These are phyloP conservation scores for Cymbopogon flexuosus DNA, from an alignment of 202 grass and related monocot species.

Conservation along the genomic window DNA sequence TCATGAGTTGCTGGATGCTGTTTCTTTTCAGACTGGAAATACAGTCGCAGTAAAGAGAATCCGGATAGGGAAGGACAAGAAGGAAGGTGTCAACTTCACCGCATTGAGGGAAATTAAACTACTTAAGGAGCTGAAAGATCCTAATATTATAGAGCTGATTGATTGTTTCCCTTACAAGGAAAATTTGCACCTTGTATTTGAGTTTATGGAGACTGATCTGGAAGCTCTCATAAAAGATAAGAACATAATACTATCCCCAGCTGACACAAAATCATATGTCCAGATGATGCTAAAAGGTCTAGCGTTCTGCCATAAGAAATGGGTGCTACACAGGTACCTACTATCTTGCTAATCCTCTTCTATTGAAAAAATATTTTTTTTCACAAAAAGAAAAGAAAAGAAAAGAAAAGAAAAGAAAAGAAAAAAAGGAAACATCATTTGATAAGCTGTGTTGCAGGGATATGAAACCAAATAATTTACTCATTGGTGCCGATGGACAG, in stretches of 20 bases:
- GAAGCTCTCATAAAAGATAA: slow-evolving; percentile 93
- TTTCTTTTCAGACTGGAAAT: slow-evolving; percentile 66
- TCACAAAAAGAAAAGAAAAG: too few relatives aligned
- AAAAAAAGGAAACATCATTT: too few relatives aligned
- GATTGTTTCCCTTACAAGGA: slow-evolving; percentile 92
- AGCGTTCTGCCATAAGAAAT: slow-evolving; percentile 88
- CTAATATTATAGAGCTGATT: slow-evolving; percentile 92
- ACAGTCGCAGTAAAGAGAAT: slow-evolving; percentile 94
- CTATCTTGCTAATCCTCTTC: slow-evolving; percentile 36
- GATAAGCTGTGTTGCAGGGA: slow-evolving; percentile 59
- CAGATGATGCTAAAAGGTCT: slow-evolving; percentile 98
- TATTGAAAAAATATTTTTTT: too few relatives aligned
- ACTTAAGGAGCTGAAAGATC: slow-evolving; percentile 88
- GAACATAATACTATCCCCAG: slow-evolving; percentile 78
- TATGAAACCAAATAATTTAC: slow-evolving; percentile 99
- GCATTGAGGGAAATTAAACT: slow-evolving; percentile 97
- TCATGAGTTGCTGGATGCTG: not conserved
- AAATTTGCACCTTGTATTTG: slow-evolving; percentile 90
- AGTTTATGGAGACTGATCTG: slow-evolving; percentile 95
- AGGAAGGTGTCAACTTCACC: slow-evolving; percentile 97
- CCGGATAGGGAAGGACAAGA: slow-evolving; percentile 76
- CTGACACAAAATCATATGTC: slow-evolving; percentile 86
- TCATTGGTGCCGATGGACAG: slow-evolving; percentile 82
- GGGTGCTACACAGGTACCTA: slow-evolving; percentile 86
- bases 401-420: too few relatives aligned